A percentile compares a stretch with the other conserved stretches of the same genome.
Evolutionary conservation across 805 yeast genomes (phyloP).

Genomic region (Zygotorulaspora danielsina): DNA sequence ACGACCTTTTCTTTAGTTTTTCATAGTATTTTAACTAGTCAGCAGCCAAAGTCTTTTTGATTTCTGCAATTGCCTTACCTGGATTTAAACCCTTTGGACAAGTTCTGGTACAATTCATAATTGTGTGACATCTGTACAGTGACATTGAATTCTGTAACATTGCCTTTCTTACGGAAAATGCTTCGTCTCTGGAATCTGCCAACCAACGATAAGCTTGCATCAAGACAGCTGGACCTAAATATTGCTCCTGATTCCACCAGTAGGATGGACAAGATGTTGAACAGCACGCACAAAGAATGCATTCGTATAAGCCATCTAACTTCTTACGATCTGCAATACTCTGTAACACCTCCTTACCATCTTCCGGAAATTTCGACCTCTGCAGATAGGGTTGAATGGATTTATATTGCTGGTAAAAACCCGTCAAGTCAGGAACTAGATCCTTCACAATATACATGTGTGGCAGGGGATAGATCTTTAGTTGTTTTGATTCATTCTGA

Average conservation of each 20-base stretch:
- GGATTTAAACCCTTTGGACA: constrained; percentile 99
- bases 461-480: constrained; percentile 93
- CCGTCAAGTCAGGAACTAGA: constrained; percentile 95
- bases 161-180: constrained; percentile 71
- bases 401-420: constrained; percentile 97
- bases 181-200: constrained; percentile 94
- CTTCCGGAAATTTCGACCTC: constrained; percentile 68
- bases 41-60: constrained; percentile 88
- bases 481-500: constrained; percentile 63
- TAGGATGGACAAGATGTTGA: constrained; percentile 98
- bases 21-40: constrained; percentile 40
- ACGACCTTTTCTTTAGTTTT: not conserved
- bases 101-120: constrained; percentile 96
- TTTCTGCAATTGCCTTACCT: constrained; percentile 94
- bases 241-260: constrained; percentile 99
- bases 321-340: constrained; percentile 89
- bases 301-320: constrained; percentile 94
- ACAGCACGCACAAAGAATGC: constrained; percentile 98
- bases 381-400: constrained; percentile 96
- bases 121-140: constrained; percentile 96
- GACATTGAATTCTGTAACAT: constrained; percentile 97
- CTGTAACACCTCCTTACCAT: constrained; percentile 91
- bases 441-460: constrained; percentile 98
- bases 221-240: constrained; percentile 96
- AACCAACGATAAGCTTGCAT: constrained; percentile 99